These are phyloP conservation scores for Hydnum rufescens DNA, from an alignment of 768 basidiomycete genomes.

Conservation along the genomic window DNA sequence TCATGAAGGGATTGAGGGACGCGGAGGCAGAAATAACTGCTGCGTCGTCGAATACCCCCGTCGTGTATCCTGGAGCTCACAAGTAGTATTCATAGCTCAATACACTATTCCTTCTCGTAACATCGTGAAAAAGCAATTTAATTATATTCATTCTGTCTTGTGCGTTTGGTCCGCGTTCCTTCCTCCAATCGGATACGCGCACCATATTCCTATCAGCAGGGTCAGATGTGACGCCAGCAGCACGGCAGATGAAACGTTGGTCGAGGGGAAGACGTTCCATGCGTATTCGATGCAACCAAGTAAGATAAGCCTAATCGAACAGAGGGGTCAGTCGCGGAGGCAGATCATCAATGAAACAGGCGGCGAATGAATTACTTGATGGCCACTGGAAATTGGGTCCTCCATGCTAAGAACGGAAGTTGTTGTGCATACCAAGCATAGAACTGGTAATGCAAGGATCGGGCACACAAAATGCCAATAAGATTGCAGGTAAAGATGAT, in stretches of 20 bases:
- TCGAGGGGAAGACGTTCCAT: conserved; percentile 81
- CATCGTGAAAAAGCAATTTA: no score
- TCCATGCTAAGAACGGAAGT: conserved; percentile 64
- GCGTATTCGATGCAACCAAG: conserved; percentile 54
- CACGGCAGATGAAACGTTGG: conserved; percentile 36
- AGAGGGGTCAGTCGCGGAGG: no score
- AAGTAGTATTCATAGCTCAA: no score
- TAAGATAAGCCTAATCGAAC: conserved; percentile 43
- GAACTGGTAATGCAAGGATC: conserved; percentile 95
- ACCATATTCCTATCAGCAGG: conserved; percentile 37
- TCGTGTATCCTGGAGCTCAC: conserved; percentile 1
- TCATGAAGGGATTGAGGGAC: conserved; percentile 29
- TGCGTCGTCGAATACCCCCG: conserved; percentile 4
- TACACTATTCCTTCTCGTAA: no score
- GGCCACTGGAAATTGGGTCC: conserved; percentile 39
- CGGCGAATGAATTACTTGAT: conserved; percentile 37
- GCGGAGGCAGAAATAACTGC: conserved; percentile 20
- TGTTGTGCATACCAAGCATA: conserved; percentile 95
- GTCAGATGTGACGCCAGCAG: conserved; percentile 32
- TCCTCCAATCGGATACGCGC: conserved; percentile 20
- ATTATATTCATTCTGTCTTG: no score
- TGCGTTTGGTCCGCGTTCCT: background rate
- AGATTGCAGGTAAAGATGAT: conserved; percentile 81
- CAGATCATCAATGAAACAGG: no score
- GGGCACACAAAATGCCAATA: conserved; percentile 77